A percentile compares a stretch with the other conserved stretches of the same genome.
These are phyloP conservation scores for Pseudevernia furfuracea DNA, from an alignment of 495 filamentous ascomycete genomes.

Conservation along the genomic window DNA sequence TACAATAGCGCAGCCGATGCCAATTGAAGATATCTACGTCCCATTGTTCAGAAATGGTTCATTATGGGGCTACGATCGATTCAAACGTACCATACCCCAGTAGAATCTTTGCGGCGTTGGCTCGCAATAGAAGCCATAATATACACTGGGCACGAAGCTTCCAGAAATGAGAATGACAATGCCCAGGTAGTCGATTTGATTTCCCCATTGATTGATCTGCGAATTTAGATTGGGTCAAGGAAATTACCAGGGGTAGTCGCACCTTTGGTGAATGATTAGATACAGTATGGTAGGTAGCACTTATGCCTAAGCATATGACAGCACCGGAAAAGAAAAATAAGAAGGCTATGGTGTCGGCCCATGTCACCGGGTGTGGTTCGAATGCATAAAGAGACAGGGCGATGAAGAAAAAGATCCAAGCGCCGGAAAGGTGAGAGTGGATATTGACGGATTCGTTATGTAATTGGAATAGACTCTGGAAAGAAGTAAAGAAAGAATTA, in stretches of 20 bases:
- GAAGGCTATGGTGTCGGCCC: conserved; percentile 35
- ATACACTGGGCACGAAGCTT: conserved; percentile 42
- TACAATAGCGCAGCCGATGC: conserved; percentile 63
- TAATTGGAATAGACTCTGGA: conserved; percentile 60
- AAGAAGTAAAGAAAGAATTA: conserved; percentile 54
- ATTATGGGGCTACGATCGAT: conserved; percentile 34
- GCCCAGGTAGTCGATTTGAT: conserved; percentile 45
- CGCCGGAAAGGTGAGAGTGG: conserved; percentile 73
- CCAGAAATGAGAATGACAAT: conserved; percentile 48
- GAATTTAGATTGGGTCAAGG: background rate
- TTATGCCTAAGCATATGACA: conserved; percentile 34
- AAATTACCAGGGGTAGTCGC: conserved; percentile 11
- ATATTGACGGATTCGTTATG: conserved; percentile 97
- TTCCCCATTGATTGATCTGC: conserved; percentile 27
- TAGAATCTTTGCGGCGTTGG: conserved; percentile 32
- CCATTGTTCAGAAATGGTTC: conserved; percentile 48
- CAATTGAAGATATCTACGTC: conserved; percentile 65
- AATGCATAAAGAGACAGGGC: conserved; percentile 24
- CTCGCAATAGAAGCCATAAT: conserved; percentile 45
- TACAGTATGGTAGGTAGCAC: conserved; percentile 40
- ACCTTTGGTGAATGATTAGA: conserved; percentile 40
- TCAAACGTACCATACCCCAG: conserved; percentile 39
- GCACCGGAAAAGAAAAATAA: conserved; percentile 43
- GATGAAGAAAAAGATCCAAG: conserved; percentile 40
- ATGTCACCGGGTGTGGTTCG: background rate